Conservation (phyloP, 148 eudicot species). For the Beta vulgaris region DNA sequence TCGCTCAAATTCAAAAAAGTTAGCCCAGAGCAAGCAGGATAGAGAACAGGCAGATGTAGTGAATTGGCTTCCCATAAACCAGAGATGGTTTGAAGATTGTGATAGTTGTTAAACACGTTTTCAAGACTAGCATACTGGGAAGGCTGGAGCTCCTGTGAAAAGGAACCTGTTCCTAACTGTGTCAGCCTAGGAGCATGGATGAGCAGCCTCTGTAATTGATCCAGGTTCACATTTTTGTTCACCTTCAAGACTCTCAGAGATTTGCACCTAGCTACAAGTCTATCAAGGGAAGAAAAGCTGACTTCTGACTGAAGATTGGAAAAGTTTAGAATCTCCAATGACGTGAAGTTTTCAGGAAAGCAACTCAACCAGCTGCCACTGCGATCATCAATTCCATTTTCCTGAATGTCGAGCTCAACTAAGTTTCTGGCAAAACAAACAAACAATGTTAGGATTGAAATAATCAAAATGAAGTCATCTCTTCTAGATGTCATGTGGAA, state of each 20-base stretch:
- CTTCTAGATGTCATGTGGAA: background rate
- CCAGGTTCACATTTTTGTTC: conserved; percentile 54
- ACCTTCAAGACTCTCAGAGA: conserved; percentile 58
- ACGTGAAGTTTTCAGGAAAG: conserved; percentile 64
- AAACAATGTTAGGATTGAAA: background rate
- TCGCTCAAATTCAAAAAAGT: conserved; percentile 71
- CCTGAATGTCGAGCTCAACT: conserved; percentile 81
- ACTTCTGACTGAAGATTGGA: conserved; percentile 57
- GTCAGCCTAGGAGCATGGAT: conserved; percentile 50
- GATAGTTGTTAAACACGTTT: conserved; percentile 46
- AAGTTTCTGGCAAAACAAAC: conserved; percentile 49
- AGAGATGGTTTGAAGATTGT: conserved; percentile 47
- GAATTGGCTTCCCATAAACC: conserved; percentile 67
- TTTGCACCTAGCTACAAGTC: conserved; percentile 62
- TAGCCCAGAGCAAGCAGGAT: conserved; percentile 52
- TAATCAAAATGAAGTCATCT: background rate
- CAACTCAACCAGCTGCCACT: conserved; percentile 74
- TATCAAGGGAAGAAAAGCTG: conserved; percentile 58
- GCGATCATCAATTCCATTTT: conserved; percentile 61
- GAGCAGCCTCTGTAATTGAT: conserved; percentile 59
- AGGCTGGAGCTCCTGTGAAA: conserved; percentile 59
- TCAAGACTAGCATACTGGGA: conserved; percentile 39
- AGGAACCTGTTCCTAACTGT: conserved; percentile 76
- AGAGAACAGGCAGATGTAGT: conserved; percentile 47
- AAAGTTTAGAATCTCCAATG: conserved; percentile 74